Percentiles rank a stretch among this genome's conserved stretches.
phyloP scores from a whole-genome alignment of 192 early-diverging fungal genomes.

The Phlyctochytrium planicorne region DNA sequence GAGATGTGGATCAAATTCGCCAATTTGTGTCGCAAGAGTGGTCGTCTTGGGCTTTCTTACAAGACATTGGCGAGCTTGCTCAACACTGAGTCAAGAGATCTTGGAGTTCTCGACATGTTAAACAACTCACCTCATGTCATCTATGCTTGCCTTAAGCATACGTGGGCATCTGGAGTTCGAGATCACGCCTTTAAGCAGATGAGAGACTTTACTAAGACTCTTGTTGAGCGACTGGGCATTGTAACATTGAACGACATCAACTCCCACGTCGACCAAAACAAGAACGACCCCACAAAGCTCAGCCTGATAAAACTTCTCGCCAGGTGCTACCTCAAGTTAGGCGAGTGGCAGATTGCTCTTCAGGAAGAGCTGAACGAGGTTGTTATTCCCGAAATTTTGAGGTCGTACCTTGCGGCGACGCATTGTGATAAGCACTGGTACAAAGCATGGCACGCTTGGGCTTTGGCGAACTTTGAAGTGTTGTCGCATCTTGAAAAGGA shows the following conservation, averaged over 20 bases:
- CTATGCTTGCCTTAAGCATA: conserved; percentile 89
- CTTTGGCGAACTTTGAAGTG: conserved; percentile 88
- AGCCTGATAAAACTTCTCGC: conserved; percentile 45
- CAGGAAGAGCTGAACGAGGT: conserved; percentile 61
- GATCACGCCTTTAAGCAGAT: conserved; percentile 73
- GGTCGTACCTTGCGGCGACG: conserved; percentile 81
- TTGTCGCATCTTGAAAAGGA: conserved; percentile 71
- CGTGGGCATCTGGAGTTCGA: conserved; percentile 73
- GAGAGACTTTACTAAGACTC: conserved; percentile 71
- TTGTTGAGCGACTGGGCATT: conserved; percentile 63
- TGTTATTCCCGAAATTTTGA: conserved; percentile 70
- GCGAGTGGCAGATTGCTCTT: conserved; percentile 82
- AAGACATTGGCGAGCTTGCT: conserved; percentile 76
- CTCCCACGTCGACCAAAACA: conserved; percentile 34
- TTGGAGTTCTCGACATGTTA: conserved; percentile 41
- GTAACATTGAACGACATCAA: conserved; percentile 51
- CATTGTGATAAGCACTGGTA: conserved; percentile 91
- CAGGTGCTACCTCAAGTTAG: conserved; percentile 86
- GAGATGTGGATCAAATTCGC: conserved; percentile 96
- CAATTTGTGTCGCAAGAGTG: conserved; percentile 89
- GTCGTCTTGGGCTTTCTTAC: conserved; percentile 73
- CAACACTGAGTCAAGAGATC: conserved; percentile 54
- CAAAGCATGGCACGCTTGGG: conserved; percentile 98
- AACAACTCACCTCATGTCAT: conserved; percentile 69
- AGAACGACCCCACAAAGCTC: conserved; percentile 33